Evolutionary conservation across 805 yeast genomes (phyloP), one percentile per base, ranked within the genome.

Genomic region (Metschnikowia shivogae): DNA sequence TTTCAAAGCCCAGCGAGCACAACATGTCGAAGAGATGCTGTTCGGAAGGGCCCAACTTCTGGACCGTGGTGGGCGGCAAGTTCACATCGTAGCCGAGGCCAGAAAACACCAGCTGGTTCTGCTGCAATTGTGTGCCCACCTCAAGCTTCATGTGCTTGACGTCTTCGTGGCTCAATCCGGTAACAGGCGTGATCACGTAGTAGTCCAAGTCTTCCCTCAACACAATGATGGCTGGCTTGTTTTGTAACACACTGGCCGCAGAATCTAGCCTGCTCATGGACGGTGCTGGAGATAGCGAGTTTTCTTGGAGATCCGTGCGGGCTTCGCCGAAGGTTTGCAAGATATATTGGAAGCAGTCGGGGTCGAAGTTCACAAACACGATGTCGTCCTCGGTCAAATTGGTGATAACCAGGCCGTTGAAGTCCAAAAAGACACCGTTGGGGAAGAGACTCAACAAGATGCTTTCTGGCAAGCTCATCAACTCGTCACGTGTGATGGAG

Each of bases 11-110:
- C 0, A 95, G 84, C 0, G 92, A 76, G 57, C 97, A 89, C 44
- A 93, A 75, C 99, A 93, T 93, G 51, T 89, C 97, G 68, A 88
- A 77, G 37, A 93, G 73, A 64, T 92, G 98, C 64, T 86, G 92
- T 63, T 93, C 99, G 0, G 99, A 98, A 12, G 96, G 84, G 6
- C 89, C 90, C 49, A 86, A 64, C 30, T 69, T 70, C 53, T 78
- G 81, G 2, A 73, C 74, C 1, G 73, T 68, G 12, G 63, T 34
- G 2, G 58, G 50, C 2, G 62, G 59, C 26, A 56, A 39, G 24
- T 55, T 46, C 2, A 63, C 54, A 46, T 68, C 68, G 57, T 76
- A 80, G 1, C 89, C 93, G 46, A 90, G 74, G 0, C 98, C 97
- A 46, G 81, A 80, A 60, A 93, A 93, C 1, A 93, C 82, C 43